Evolutionary conservation across 768 basidiomycete species (phyloP).

Genomic region (Chlorophyllum brunneum): DNA sequence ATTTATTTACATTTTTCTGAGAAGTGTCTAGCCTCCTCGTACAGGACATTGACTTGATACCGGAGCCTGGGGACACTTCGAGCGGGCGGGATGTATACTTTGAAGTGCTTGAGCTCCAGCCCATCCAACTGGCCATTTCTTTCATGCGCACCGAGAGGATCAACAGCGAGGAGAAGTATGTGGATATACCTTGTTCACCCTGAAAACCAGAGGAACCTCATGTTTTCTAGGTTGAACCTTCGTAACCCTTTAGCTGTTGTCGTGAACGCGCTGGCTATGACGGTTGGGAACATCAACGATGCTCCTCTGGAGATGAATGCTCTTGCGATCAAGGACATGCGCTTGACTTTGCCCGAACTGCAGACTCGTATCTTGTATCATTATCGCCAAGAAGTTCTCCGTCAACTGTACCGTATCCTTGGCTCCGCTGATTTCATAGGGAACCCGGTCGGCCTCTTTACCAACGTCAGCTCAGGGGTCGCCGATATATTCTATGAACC

Average conservation of each 20-base stretch:
- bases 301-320: slow-evolving; percentile 94
- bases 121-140: slow-evolving; percentile 86
- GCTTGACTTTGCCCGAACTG: slow-evolving; percentile 79
- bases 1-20: background rate
- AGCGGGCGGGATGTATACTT: slow-evolving; percentile 87
- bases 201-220: slow-evolving; percentile 10
- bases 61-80: slow-evolving; percentile 64
- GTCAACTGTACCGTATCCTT: slow-evolving; percentile 92
- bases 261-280: slow-evolving; percentile 94
- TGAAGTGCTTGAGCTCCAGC: slow-evolving; percentile 92
- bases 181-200: background rate
- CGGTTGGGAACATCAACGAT: slow-evolving; percentile 94
- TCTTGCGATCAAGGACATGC: slow-evolving; percentile 91
- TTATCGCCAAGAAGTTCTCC: slow-evolving; percentile 89
- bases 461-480: slow-evolving; percentile 96
- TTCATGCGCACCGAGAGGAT: slow-evolving; percentile 97
- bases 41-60: slow-evolving; percentile 59
- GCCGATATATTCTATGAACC: slow-evolving; percentile 99
- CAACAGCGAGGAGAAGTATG: slow-evolving; percentile 91
- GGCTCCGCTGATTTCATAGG: slow-evolving; percentile 98
- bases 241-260: slow-evolving; percentile 92
- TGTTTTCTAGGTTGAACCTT: slow-evolving; percentile 54
- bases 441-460: slow-evolving; percentile 96
- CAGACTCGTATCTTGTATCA: slow-evolving; percentile 84
- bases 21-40: slow-evolving; percentile 53